Evolutionary conservation across 2,329 filamentous ascomycete genomes (phyloP).

Genomic region (Colletotrichum endophyticum): DNA sequence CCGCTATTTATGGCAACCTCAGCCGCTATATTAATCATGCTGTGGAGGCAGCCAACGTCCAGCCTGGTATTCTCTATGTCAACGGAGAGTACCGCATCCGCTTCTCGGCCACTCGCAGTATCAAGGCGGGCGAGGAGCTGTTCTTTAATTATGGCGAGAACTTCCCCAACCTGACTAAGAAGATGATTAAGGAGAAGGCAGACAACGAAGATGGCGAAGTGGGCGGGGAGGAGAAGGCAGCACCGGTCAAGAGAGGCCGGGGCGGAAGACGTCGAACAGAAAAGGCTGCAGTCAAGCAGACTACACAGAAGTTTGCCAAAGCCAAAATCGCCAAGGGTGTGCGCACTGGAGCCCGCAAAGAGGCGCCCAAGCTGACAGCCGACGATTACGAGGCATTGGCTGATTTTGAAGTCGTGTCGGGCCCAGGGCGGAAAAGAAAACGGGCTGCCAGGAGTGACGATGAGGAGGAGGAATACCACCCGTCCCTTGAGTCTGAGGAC

Average conservation of each 20-base stretch:
- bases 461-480: conserved; percentile 19
- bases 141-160: conserved; percentile 83
- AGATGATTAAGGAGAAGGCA: conserved; percentile 49
- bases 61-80: conserved; percentile 71
- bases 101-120: conserved; percentile 70
- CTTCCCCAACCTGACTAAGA: conserved; percentile 66
- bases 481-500: conserved; percentile 15
- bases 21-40: conserved; percentile 86
- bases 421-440: conserved; percentile 9
- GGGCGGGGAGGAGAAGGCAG: neutral
- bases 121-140: conserved; percentile 75
- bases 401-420: neutral
- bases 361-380: conserved; percentile 6
- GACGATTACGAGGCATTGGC: conserved; percentile 14
- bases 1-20: conserved; percentile 78
- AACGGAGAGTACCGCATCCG: conserved; percentile 80
- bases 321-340: conserved; percentile 15
- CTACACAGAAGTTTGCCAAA: neutral
- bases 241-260: conserved; percentile 2
- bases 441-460: conserved; percentile 7
- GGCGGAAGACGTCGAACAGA: neutral
- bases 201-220: conserved; percentile 24
- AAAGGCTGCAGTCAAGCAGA: neutral
- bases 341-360: conserved; percentile 16
- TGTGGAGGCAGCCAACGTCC: conserved; percentile 58